Conservation (phyloP, 805 yeast species). For the Saturnispora galanensis region DNA sequence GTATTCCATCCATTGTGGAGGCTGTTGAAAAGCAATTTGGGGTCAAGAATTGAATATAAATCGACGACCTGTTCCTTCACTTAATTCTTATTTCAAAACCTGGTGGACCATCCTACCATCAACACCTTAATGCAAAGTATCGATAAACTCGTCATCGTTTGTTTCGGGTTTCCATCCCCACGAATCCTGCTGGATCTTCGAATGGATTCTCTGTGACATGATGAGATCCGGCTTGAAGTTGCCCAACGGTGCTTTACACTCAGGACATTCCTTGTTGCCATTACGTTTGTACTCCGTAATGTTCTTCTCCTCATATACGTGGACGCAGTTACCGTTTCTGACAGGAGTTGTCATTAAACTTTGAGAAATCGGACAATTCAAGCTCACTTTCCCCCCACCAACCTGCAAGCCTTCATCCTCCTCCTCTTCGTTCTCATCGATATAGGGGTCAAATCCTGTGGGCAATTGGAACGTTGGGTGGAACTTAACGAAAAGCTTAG, state of each 20-base stretch:
- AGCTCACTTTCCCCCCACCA: slow-evolving; percentile 61
- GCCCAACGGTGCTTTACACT: slow-evolving; percentile 29
- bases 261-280: slow-evolving; percentile 42
- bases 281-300: slow-evolving; percentile 28
- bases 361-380: slow-evolving; percentile 59
- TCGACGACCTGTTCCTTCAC: slow-evolving; percentile 1
- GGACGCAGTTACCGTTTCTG: slow-evolving; percentile 47
- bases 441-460: slow-evolving; percentile 14
- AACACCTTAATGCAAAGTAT: neutral
- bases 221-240: slow-evolving; percentile 10
- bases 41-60: slow-evolving; percentile 23
- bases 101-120: too few species aligned
- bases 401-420: slow-evolving; percentile 52
- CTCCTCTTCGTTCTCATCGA: slow-evolving; percentile 24
- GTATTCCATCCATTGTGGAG: slow-evolving; percentile 66
- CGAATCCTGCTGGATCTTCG: slow-evolving; percentile 3
- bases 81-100: too few species aligned
- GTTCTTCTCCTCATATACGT: slow-evolving; percentile 47
- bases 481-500: slow-evolving; percentile 33
- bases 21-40: slow-evolving; percentile 45
- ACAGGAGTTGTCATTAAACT: slow-evolving; percentile 44
- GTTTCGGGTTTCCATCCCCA: slow-evolving; percentile 8
- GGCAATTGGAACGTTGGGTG: slow-evolving; percentile 61
- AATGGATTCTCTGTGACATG: slow-evolving; percentile 11
- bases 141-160: neutral